Evolutionary conservation across 495 filamentous ascomycete species (phyloP).

Genomic region (Penicillium flavigenum): DNA sequence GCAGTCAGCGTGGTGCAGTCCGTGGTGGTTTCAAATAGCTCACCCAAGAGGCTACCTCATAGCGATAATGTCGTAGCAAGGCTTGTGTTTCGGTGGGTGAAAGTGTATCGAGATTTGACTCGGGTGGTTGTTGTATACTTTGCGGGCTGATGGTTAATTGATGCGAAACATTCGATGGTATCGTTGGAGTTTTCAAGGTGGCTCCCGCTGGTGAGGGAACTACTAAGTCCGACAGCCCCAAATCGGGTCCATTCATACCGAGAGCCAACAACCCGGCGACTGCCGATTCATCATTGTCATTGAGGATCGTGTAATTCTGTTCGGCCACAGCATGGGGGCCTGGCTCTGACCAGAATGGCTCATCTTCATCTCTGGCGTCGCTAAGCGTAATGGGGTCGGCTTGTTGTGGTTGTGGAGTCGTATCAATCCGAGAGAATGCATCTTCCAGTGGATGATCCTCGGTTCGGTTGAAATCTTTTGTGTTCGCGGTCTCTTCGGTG

Average conservation of each 20-base stretch:
- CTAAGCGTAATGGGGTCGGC: not conserved
- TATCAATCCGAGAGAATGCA: slow-evolving; percentile 3
- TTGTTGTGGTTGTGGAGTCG: not conserved
- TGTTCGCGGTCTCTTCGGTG: slow-evolving; percentile 21
- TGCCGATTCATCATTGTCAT: slow-evolving; percentile 35
- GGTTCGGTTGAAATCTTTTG: not conserved
- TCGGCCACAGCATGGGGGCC: not conserved
- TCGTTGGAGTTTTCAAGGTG: not conserved
- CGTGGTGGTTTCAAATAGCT: not conserved
- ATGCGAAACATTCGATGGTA: not conserved
- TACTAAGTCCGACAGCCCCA: slow-evolving; percentile 16
- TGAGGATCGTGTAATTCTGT: slow-evolving; percentile 13
- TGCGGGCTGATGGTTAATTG: not conserved
- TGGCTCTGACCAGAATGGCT: slow-evolving; percentile 3
- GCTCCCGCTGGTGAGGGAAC: slow-evolving; percentile 9
- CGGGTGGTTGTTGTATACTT: not conserved
- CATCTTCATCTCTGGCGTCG: slow-evolving; percentile 1
- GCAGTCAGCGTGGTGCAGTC: not conserved
- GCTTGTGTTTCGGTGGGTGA: slow-evolving; percentile 24
- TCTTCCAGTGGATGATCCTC: slow-evolving; percentile 1
- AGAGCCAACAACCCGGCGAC: slow-evolving; percentile 36
- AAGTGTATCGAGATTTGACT: not conserved
- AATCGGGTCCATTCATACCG: slow-evolving; percentile 18
- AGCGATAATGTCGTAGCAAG: slow-evolving; percentile 38
- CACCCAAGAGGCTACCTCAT: slow-evolving; percentile 40